Evolutionary conservation across 208 protist species (phyloP), one percentile per base, ranked within the genome.

Genomic region (Acanthamoeba castellanii): DNA sequence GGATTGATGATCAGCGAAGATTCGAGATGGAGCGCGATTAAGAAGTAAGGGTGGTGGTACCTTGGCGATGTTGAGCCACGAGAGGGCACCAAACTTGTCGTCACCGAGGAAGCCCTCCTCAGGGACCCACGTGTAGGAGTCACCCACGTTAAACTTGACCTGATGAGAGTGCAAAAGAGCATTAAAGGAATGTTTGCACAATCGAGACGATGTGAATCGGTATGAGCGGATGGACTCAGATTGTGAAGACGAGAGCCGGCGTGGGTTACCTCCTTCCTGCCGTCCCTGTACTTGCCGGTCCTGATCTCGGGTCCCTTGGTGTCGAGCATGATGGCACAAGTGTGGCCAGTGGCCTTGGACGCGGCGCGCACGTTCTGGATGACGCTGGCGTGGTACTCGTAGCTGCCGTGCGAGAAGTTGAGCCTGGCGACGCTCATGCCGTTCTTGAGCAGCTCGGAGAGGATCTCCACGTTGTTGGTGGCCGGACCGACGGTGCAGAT

Each of bases 341-440:
- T 98, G 52, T 97, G 92, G 59, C 98, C 97, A 85, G 98, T 97
- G n/a, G 97, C 97, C 25, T 76, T n/a, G n/a, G 91, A 76, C 7
- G 95, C 95, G 91, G 98, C 88, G 88, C 99, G 98, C 72, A 99
- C 96, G 95, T 99, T 99, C 95, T 98, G 97, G 95, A 99, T 99
- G 14, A 98, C 99, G 64, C 93, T 95, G 76, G 97, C 97, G 97
- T 99, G 99, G 96, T 98, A 99, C 97, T 97, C 99, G 95, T 99
- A 97, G 57, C 96, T 98, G 68, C 99, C 99, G 96, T 99, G 99
- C 57, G 99, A 99, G 96, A 99, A 99, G 97, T 99, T 99, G 97
- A 99, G 98, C 92, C 99, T 98, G 27, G 98, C 98, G 34, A 99
- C 98, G 93, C 99, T 99, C 98, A 99, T 99, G 94, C 99, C 99